Percentiles rank a stretch among this genome's conserved stretches.
Evolutionary conservation across 768 basidiomycete genomes (phyloP).

Genomic region (Hericium rajendrae): DNA sequence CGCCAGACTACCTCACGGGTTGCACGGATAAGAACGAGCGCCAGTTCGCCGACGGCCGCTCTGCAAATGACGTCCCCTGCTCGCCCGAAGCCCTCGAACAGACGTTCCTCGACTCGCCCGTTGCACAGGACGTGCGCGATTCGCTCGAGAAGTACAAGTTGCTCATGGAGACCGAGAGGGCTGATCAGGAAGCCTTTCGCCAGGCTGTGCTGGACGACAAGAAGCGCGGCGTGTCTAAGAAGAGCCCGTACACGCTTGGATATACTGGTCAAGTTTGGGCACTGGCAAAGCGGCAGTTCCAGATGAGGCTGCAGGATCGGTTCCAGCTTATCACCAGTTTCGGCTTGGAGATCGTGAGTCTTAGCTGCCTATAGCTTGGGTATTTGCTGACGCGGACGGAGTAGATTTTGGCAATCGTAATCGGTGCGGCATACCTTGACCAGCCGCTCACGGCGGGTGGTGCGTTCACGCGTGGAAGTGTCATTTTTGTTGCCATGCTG

Average conservation of each 20-base stretch:
- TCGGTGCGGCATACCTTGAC: slow-evolving; percentile 69
- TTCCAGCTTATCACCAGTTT: slow-evolving; percentile 73
- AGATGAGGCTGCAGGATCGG: slow-evolving; percentile 60
- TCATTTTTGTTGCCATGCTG: slow-evolving; percentile 65
- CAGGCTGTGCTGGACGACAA: slow-evolving; percentile 69
- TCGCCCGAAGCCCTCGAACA: slow-evolving; percentile 58
- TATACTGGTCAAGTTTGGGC: slow-evolving; percentile 67
- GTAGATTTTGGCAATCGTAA: slow-evolving; percentile 39
- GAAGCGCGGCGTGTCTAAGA: slow-evolving; percentile 64
- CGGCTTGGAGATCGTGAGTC: slow-evolving; percentile 45
- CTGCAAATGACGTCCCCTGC: slow-evolving; percentile 47
- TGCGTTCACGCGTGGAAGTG: slow-evolving; percentile 80
- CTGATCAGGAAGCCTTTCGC: slow-evolving; percentile 67
- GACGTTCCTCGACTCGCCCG: slow-evolving; percentile 44
- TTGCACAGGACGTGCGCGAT: slow-evolving; percentile 32
- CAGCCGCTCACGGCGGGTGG: slow-evolving; percentile 66
- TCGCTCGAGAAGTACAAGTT: slow-evolving; percentile 45
- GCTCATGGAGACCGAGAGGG: slow-evolving; percentile 45
- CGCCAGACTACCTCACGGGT: slow-evolving; percentile 76
- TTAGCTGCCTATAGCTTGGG: neutral
- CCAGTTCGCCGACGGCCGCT: slow-evolving; percentile 53
- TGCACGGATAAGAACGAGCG: slow-evolving; percentile 81
- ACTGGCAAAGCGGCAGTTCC: slow-evolving; percentile 65
- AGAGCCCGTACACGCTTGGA: slow-evolving; percentile 77
- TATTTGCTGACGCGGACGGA: neutral